phyloP scores from a whole-genome alignment of 176 grass and related monocot genomes.

The Raddia guianensis region DNA sequence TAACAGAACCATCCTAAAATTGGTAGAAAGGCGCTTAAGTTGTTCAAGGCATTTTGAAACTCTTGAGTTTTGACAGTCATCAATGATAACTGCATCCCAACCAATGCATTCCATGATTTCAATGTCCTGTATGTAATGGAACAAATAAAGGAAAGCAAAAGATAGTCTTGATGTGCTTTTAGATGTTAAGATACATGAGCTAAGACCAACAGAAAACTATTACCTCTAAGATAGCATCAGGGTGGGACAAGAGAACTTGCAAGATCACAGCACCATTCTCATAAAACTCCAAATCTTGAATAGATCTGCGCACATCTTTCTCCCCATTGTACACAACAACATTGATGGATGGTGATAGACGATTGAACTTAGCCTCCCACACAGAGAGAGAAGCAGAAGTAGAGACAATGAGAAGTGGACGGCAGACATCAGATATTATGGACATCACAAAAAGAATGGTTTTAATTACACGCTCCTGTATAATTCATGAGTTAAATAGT shows the following conservation, averaged over 20 bases:
- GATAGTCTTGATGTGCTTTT: background rate
- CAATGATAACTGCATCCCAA: constrained; percentile 80
- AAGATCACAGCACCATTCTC: constrained; percentile 68
- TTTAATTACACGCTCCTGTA: constrained; percentile 85
- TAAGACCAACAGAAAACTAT: constrained; percentile 24
- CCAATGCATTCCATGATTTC: constrained; percentile 52
- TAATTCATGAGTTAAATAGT: constrained; percentile 19
- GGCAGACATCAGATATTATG: constrained; percentile 55
- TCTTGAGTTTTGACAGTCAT: constrained; percentile 76
- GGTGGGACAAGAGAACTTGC: constrained; percentile 83
- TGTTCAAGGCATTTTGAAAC: constrained; percentile 71
- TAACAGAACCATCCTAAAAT: constrained; percentile 79
- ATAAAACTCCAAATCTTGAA: constrained; percentile 81
- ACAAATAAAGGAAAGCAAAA: constrained; percentile 23
- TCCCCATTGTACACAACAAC: constrained; percentile 76
- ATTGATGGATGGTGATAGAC: constrained; percentile 74
- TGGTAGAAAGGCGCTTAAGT: constrained; percentile 63
- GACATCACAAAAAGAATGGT: constrained; percentile 72
- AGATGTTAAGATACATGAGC: constrained; percentile 12
- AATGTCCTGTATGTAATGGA: constrained; percentile 56
- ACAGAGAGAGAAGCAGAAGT: constrained; percentile 55
- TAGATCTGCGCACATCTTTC: constrained; percentile 63
- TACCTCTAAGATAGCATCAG: constrained; percentile 82
- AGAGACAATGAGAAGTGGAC: constrained; percentile 77
- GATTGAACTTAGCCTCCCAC: constrained; percentile 83